Conservation (phyloP, 75 land plant species). For the Isoetes taiwanensis region DNA sequence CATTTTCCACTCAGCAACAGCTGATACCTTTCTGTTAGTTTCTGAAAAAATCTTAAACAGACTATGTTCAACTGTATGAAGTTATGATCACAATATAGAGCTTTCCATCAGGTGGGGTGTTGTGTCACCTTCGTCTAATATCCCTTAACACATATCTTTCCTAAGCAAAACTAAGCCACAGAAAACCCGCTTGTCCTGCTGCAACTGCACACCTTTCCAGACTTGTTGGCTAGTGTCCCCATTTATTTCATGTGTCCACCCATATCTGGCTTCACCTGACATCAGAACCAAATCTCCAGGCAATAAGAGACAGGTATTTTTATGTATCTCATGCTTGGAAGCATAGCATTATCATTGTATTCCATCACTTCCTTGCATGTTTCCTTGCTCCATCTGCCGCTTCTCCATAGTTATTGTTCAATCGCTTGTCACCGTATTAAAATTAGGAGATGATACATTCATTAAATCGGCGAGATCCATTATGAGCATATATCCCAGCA, state of each 20-base stretch:
- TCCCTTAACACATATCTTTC: too few relatives aligned
- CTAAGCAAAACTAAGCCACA: too few relatives aligned
- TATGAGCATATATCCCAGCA: constrained; percentile 64
- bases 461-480: constrained; percentile 73
- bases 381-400: background rate
- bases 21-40: too few relatives aligned
- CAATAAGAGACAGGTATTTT: constrained; percentile 35
- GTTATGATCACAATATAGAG: too few relatives aligned
- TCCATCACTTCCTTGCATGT: background rate
- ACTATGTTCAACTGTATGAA: too few relatives aligned
- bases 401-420: background rate
- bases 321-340: background rate
- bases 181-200: too few relatives aligned
- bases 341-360: background rate
- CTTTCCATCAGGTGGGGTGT: too few relatives aligned
- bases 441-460: constrained; percentile 86
- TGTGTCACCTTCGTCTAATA: too few relatives aligned
- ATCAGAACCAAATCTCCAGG: constrained; percentile 70
- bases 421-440: constrained; percentile 51
- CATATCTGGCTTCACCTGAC: constrained; percentile 72
- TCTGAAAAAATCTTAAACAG: too few relatives aligned
- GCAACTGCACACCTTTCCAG: too few relatives aligned
- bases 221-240: constrained; percentile 50
- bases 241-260: constrained; percentile 84
- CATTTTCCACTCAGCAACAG: too few relatives aligned